Evolutionary conservation across 768 basidiomycete genomes (phyloP), one percentile per base, ranked within the genome.

Genomic region (Gymnopilus dilepis): DNA sequence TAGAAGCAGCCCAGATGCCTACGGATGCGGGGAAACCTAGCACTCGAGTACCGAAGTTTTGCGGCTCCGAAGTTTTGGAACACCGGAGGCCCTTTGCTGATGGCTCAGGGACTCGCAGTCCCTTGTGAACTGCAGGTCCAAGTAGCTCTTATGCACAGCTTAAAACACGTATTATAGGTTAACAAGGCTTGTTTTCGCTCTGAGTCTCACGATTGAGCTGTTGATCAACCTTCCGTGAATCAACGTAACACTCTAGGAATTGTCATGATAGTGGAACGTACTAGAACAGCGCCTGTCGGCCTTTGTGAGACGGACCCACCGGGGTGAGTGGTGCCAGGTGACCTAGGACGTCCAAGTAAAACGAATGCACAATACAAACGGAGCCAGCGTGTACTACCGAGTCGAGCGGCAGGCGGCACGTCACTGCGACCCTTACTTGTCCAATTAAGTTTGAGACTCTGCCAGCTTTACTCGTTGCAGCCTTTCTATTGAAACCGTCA

Each of bases 11-110:
- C 40, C 24, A 55, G n/a, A n/a, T n/a, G n/a, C n/a, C n/a, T n/a
- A n/a, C n/a, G n/a, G n/a, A 48, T 55, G 53, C 24, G 53, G 59
- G 59, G 53, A 60, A 60, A 50, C 19, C 15, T 60, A 40, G 51
- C 59, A 31, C 26, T 48, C 38, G 55, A 45, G 47, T 31, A 48
- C 53, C 59, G 53, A 48, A 43, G 21, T 28, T 53, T 42, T 38
- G 59, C 53, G 53, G 53, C 59, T 55, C 59, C 53, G 59, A 60
- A 43, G 30, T 24, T 21, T 37, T 38, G 43, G 22, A 53, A 55
- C 5, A 26, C 31, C 51, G 41, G 52, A 57, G 38, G 28, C n/a
- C n/a, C n/a, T n/a, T n/a, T n/a, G n/a, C n/a, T 30, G 21, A 37
- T 45, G 59, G 26, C 28, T 22, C 38, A 42, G 40, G 51, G 28